Base-by-base conservation (phyloP, 2,329 filamentous ascomycete genomes). In the Talaromyces rugulosus region DNA sequence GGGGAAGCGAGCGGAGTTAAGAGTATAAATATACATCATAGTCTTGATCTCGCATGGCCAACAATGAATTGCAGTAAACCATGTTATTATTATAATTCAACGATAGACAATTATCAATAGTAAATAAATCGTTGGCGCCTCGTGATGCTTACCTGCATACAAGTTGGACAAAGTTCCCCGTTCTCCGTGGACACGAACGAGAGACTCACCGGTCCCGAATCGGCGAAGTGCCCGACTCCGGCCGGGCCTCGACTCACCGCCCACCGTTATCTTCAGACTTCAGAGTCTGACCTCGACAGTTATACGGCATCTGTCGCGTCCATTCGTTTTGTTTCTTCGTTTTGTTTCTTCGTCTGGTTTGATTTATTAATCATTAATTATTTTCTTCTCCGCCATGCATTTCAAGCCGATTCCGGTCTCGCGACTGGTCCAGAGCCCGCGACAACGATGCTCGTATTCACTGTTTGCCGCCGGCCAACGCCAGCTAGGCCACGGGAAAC, bases 1-100 rank as follows among this genome's bases (percentile, higher is more conserved):
- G 95, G 71, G 95, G 95, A 47, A 98, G 94, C 74, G 95, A 99
- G 83, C 87, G 95, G 71, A 92, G 91, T 70, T 96, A 71, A 71
- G 62, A 53, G 23, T 27, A 47, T 16, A 27, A 23, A 27, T 53
- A 27, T 53, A 53, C 31, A 53, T 16, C 44, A 27, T 27, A 47
- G 44, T 47, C 42, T 47, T 47, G 40, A 16, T 18, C n/a, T 47
- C 42, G 42, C 23, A 18, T 47, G 44, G 12, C 44, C 40, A 23
- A 23, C 42, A 47, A 47, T 47, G 16, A 47, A 47, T 23, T 47
- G n/a, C 44, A 11, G 44, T 47, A 27, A 4, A 42, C 12, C 14
- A 40, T 40, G 16, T 7, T 40, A 16, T 23, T 23, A 23, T 23
- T 23, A 23, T 23, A 1, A 23, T 23, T 23, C 23, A 40, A n/a